Evolutionary conservation across 257 asterid genomes (phyloP).

Genomic region (Verbascum thapsus): DNA sequence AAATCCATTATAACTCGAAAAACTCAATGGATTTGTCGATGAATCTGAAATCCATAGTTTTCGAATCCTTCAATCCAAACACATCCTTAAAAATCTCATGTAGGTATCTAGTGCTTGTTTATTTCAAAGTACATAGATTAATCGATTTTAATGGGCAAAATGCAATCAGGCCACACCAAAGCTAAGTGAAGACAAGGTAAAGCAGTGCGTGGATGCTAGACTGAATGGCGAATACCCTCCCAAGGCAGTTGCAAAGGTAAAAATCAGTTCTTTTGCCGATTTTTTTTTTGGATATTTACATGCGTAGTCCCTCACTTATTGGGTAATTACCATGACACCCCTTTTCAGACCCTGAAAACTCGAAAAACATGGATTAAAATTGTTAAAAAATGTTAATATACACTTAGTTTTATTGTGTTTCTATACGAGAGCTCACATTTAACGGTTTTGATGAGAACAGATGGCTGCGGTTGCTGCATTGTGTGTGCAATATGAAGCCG

Average conservation of each 20-base stretch:
- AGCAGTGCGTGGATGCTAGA: constrained; percentile 70
- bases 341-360: too few relatives aligned
- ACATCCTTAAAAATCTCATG: too few relatives aligned
- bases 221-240: constrained; percentile 65
- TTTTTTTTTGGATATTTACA: background rate
- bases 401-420: too few relatives aligned
- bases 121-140: background rate
- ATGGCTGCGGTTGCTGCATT: constrained; percentile 90
- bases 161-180: constrained; percentile 72
- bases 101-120: background rate
- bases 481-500: constrained; percentile 77
- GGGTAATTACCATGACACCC: too few relatives aligned
- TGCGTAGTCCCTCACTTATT: background rate
- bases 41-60: too few relatives aligned
- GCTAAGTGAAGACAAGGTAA: constrained; percentile 73
- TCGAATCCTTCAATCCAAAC: too few relatives aligned
- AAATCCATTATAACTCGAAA: too few relatives aligned
- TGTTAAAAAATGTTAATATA: too few relatives aligned
- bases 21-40: too few relatives aligned
- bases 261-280: background rate
- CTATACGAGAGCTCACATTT: background rate
- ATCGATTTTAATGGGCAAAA: constrained; percentile 21
- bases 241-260: constrained; percentile 82
- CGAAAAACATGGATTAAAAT: too few relatives aligned
- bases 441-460: constrained; percentile 33